phyloP scores from a whole-genome alignment of 2,329 filamentous ascomycete genomes.

The Paraphaeosphaeria minitans region DNA sequence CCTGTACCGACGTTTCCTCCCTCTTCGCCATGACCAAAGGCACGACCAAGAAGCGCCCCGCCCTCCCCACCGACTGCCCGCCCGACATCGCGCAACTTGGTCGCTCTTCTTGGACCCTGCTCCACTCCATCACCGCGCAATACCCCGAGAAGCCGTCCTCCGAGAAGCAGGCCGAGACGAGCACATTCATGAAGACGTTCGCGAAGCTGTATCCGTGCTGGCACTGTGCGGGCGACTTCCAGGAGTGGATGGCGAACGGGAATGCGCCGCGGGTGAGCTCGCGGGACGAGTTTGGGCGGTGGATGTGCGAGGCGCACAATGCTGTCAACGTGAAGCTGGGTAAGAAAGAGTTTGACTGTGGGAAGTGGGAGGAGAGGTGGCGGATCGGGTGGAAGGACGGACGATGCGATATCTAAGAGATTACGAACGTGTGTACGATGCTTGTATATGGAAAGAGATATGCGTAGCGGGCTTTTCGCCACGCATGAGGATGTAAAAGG shows the following conservation, averaged over 20 bases:
- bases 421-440: not conserved
- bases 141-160: conserved; percentile 75
- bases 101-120: conserved; percentile 87
- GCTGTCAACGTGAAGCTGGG: conserved; percentile 88
- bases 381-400: conserved; percentile 82
- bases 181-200: conserved; percentile 78
- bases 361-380: conserved; percentile 92
- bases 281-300: conserved; percentile 73
- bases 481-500: not conserved
- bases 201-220: conserved; percentile 92
- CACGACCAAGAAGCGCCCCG: conserved; percentile 40
- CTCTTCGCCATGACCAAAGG: conserved; percentile 65
- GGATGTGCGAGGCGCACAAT: conserved; percentile 87
- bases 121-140: conserved; percentile 86
- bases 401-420: conserved; percentile 61
- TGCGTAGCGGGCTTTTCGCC: conserved; percentile 8
- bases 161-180: conserved; percentile 75
- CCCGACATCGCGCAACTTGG: conserved; percentile 88
- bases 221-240: conserved; percentile 93
- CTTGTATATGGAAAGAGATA: not conserved
- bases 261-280: conserved; percentile 67
- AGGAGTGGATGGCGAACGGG: conserved; percentile 71
- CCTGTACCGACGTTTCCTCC: conserved; percentile 66
- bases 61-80: conserved; percentile 72
- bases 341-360: conserved; percentile 89